Evolutionary conservation across 257 asterid species (phyloP).

Genomic region (Solanum appendiculatum): DNA sequence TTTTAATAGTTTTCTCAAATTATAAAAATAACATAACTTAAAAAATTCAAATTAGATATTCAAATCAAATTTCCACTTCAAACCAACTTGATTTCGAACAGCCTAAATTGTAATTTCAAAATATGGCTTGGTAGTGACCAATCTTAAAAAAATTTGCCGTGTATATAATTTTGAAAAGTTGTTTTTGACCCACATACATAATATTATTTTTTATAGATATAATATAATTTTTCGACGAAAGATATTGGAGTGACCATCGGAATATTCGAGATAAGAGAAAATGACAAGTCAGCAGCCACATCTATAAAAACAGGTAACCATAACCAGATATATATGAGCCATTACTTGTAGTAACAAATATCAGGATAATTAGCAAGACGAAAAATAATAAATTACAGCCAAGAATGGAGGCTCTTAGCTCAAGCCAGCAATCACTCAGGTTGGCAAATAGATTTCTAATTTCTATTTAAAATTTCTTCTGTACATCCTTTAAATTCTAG

Average conservation of each 20-base stretch:
- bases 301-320: background rate
- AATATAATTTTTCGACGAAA: too few relatives aligned
- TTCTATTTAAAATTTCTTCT: background rate
- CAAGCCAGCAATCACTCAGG: background rate
- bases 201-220: too few relatives aligned
- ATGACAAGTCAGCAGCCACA: background rate
- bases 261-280: background rate
- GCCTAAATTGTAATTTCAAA: background rate
- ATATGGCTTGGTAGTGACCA: background rate
- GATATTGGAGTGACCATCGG: background rate
- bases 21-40: too few relatives aligned
- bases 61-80: too few relatives aligned
- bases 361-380: background rate
- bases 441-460: background rate
- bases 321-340: background rate
- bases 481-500: background rate
- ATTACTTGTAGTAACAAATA: background rate
- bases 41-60: too few relatives aligned
- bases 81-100: background rate
- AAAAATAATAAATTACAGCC: background rate
- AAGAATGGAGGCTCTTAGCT: background rate
- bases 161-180: too few relatives aligned
- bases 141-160: too few relatives aligned
- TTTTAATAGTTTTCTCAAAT: too few relatives aligned
- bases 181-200: too few relatives aligned